Base-by-base conservation (phyloP, 164 flowering plant genomes). In the Sedum album region DNA sequence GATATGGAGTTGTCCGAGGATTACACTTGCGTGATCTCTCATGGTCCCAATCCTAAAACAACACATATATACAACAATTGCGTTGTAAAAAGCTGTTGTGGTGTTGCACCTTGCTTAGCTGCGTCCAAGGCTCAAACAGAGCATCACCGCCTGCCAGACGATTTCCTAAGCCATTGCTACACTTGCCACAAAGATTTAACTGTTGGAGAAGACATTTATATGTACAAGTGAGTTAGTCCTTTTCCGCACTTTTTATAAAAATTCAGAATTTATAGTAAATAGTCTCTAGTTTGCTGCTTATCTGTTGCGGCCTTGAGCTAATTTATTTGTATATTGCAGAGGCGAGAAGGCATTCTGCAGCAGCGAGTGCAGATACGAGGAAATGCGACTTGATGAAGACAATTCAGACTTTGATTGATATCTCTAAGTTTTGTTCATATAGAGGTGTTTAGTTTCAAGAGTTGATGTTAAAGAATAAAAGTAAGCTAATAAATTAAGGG, bases 1-100 rank as follows among this genome's bases (percentile, higher is more conserved):
- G 92, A 86, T 73, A 85, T 88, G 81, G 96, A 89, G 73, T 81
- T 82, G 18, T 88, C 90, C 1, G 97, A 91, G 78, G 97, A 89
- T 31, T 91, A 89, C 65, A 89, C 93, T 36, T 77, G 96, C 71
- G 91, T 89, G 39, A 86, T 86, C 36, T 71, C 89, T 0, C 84
- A 80, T 55, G 94, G 93, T 0, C 88, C 93, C 1, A 88, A 85
- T 65, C 92, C 92, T 0, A 88, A 57, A 67, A 86, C 88, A 11
- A 89, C 86, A 23, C 97, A 91, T 72, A 86, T 91, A n/a, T 91
- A 88, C 67, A 92, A 84, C 71, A 77, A 88, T 66, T 86, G 92
- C 72, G 70, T 91, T 35, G 79, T 91, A 26, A 85, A 84, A 73
- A 77, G 84, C 72, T 79, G 82, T 39, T 76, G 82, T 60, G 84